phyloP scores from a whole-genome alignment of 2,329 filamentous ascomycete genomes.

The Cercospora zeina region DNA sequence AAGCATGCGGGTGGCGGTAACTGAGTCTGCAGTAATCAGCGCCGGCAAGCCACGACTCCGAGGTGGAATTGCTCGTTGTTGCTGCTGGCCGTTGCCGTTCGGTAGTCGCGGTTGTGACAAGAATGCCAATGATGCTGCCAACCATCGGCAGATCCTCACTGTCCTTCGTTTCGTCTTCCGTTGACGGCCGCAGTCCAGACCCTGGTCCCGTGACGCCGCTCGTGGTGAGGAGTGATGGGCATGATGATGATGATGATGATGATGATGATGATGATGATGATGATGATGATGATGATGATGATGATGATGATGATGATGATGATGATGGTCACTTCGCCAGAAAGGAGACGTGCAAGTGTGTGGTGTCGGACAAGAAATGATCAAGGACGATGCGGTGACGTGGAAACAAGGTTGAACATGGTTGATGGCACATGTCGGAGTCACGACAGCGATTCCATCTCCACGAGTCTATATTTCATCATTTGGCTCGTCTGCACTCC shows the following conservation, averaged over 20 bases:
- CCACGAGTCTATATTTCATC: neutral
- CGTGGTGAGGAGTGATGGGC: neutral
- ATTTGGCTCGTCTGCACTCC: slow-evolving; percentile 11
- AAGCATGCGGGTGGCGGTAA: no score
- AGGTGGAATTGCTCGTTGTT: neutral
- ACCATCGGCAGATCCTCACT: neutral
- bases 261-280: neutral
- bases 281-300: neutral
- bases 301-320: no score
- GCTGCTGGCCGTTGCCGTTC: neutral
- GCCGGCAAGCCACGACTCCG: slow-evolving; percentile 8
- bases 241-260: no score
- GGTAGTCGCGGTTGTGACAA: slow-evolving; percentile 5
- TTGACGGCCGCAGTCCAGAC: neutral
- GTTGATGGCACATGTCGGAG: neutral
- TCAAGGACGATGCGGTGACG: neutral
- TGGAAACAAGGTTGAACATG: slow-evolving; percentile 1
- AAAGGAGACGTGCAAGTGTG: no score
- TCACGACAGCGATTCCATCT: neutral
- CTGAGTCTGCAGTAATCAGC: slow-evolving; percentile 3
- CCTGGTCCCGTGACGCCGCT: neutral
- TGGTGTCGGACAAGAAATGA: neutral
- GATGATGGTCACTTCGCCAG: no score
- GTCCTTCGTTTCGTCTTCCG: neutral
- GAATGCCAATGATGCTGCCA: slow-evolving; percentile 6